Conservation (phyloP, 306 rosid species). For the Delonix regia region DNA sequence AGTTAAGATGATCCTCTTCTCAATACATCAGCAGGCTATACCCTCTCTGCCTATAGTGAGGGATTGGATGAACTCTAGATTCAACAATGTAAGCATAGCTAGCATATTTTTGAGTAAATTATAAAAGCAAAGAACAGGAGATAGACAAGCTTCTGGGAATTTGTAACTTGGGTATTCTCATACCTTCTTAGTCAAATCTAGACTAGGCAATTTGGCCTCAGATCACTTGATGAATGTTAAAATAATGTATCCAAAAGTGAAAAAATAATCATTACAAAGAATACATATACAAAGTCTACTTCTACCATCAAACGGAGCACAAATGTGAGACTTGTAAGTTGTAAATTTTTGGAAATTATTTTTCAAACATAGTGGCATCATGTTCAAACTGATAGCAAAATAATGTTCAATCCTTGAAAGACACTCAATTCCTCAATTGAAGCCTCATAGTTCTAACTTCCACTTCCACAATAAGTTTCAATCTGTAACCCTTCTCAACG, state of each 20-base stretch:
- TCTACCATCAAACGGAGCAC: not conserved
- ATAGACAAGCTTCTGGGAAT: not conserved
- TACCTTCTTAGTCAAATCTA: not conserved
- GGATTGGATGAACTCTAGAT: not conserved
- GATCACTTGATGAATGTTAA: not conserved
- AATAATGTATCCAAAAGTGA: not conserved
- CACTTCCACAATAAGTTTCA: not conserved
- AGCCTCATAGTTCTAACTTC: conserved; percentile 2
- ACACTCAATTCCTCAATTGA: not conserved
- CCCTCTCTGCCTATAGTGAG: not conserved
- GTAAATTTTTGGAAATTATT: not conserved
- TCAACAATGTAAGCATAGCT: not conserved
- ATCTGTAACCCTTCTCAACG: not conserved
- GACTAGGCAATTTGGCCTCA: not conserved
- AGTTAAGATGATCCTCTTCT: not conserved
- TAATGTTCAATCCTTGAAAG: not conserved
- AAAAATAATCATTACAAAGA: not conserved
- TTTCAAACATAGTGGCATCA: not conserved
- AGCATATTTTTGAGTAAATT: not conserved
- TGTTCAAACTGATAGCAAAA: not conserved
- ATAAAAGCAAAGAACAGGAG: not conserved
- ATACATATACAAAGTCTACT: not conserved
- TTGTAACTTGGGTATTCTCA: not conserved
- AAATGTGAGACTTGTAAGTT: not conserved
- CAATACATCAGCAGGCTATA: not conserved